Evolutionary conservation across 2,329 filamentous ascomycete genomes (phyloP), one percentile per base, ranked within the genome.

Genomic region (Chaetothyriales sp.): DNA sequence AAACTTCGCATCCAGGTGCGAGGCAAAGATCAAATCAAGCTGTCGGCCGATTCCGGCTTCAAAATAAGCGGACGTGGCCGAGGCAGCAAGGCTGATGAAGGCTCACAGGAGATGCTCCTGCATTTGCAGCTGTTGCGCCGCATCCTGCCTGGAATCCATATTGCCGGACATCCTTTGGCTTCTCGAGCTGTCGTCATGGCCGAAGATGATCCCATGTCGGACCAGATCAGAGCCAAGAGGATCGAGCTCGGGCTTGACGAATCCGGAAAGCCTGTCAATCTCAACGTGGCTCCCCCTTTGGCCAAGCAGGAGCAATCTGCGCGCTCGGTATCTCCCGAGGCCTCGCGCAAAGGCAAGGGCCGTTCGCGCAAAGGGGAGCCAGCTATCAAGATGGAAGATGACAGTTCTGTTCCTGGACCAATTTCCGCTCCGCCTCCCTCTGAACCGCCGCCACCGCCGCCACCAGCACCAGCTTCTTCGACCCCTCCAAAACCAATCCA

Each of bases 101-200:
- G 79, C 53, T 71, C 73, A 49, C 76, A 79, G 6, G 79, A 85
- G 54, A 72, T 86, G 62, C 78, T 89, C 56, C 74, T 88, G 51
- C 81, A 87, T 26, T 80, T 95, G 48, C 92, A 94, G 64, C 80
- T 86, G 57, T 75, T 96, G 53, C 90, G 90, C 62, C 84, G 88
- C 44, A 74, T 81, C 36, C 75, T 98, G 2, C 88, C 90, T 0
- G 72, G 77, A 5, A 82, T 96, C n/a, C 78, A 88, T 46, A 86
- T 98, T 51, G 86, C 87, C 28, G 92, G 92, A 15, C 94, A 95
- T 64, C 78, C 88, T 0, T 84, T 90, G 54, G 87, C 89, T 2
- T 75, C 79, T 8, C 83, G 92, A 36, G 58, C 57, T 5, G 58
- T 61, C 12, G 59, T 61, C 46, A 60, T 59, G 51, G 57, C 59